phyloP scores from a whole-genome alignment of 768 basidiomycete species.

The Calocera viscosa region DNA sequence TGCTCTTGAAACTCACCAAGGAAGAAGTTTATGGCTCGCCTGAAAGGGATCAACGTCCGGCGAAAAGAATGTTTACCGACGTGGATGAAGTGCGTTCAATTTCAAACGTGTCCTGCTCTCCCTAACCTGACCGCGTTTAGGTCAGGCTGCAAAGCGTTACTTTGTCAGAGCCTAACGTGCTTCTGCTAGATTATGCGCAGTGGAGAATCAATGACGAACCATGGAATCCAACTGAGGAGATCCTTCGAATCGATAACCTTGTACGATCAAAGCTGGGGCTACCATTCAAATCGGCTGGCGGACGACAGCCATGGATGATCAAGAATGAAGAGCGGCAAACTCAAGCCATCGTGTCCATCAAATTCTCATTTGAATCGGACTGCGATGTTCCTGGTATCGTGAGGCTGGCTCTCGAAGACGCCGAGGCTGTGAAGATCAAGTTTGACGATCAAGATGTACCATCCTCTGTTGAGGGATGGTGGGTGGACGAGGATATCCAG shows the following conservation, averaged over 20 bases:
- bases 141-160: constrained; percentile 14
- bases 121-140: not conserved
- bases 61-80: not conserved
- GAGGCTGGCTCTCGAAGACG: constrained; percentile 17
- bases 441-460: constrained; percentile 15
- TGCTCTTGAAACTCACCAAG: constrained; percentile 13
- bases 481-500: constrained; percentile 20
- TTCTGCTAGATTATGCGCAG: constrained; percentile 18
- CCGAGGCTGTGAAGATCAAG: constrained; percentile 12
- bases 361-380: constrained; percentile 15
- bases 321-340: constrained; percentile 13
- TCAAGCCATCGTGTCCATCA: constrained; percentile 13
- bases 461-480: constrained; percentile 16
- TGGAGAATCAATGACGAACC: constrained; percentile 17
- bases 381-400: constrained; percentile 8
- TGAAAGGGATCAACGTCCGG: not conserved
- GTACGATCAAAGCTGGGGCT: constrained; percentile 16
- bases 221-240: constrained; percentile 18
- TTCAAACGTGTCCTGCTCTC: not conserved
- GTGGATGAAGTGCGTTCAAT: not conserved
- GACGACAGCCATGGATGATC: constrained; percentile 20
- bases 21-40: not conserved
- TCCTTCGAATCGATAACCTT: constrained; percentile 19
- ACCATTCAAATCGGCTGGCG: constrained; percentile 17
- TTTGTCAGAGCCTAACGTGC: constrained; percentile 19